Evolutionary conservation across 345 rosid species (phyloP).

Genomic region (Chamaenerion angustifolium): DNA sequence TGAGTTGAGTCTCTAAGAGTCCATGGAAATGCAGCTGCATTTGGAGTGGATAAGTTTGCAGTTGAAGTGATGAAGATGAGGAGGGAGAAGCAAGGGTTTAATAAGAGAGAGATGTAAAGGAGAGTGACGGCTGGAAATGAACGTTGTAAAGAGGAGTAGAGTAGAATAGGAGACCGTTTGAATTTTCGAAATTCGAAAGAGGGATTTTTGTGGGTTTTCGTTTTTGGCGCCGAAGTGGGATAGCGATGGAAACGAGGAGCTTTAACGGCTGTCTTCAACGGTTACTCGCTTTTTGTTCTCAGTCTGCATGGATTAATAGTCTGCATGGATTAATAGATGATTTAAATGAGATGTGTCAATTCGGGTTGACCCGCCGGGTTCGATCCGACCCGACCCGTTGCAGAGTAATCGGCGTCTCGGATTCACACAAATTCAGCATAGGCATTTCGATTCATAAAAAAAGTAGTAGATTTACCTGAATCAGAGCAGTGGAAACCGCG

Average conservation of each 20-base stretch:
- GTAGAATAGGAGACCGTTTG: slow-evolving; percentile 1
- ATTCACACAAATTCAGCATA: too few relatives aligned
- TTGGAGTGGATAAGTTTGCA: not conserved
- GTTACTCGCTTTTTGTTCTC: too few relatives aligned
- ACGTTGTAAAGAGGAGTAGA: slow-evolving; percentile 4
- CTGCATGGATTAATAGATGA: too few relatives aligned
- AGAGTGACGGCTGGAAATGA: slow-evolving; percentile 1
- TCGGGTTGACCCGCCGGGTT: too few relatives aligned
- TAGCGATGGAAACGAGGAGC: too few relatives aligned
- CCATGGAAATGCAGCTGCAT: not conserved
- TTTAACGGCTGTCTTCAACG: too few relatives aligned
- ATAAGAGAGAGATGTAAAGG: slow-evolving; percentile 1
- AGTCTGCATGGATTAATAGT: too few relatives aligned
- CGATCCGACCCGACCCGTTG: too few relatives aligned
- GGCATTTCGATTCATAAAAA: too few relatives aligned
- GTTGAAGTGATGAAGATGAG: not conserved
- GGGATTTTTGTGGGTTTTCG: not conserved
- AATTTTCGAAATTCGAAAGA: slow-evolving; percentile 13
- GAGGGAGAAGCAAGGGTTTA: not conserved
- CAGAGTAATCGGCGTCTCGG: too few relatives aligned
- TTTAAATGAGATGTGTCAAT: too few relatives aligned
- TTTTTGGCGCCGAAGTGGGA: too few relatives aligned
- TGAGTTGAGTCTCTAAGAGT: not conserved
- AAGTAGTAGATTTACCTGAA: slow-evolving; percentile 43
- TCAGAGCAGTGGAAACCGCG: slow-evolving; percentile 67